These are phyloP conservation scores for Moniliella sp. DNA, from an alignment of 1,284 basidiomycete genomes.

Conservation along the genomic window DNA sequence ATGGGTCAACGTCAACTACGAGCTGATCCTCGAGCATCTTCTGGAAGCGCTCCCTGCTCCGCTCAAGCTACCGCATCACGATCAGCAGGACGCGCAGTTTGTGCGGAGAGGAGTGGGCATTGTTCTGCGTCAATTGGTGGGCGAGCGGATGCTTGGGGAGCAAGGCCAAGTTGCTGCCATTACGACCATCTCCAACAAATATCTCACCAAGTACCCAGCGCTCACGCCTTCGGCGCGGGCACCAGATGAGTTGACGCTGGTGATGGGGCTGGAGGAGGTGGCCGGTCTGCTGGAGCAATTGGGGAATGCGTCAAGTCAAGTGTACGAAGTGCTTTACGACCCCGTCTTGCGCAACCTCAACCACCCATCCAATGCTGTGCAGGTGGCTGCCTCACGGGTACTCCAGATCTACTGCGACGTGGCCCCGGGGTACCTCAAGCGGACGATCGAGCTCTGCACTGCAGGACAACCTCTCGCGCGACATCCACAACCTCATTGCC, in stretches of 20 bases:
- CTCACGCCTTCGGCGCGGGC: slow-evolving; percentile 64
- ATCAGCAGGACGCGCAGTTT: slow-evolving; percentile 45
- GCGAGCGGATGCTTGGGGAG: slow-evolving; percentile 55
- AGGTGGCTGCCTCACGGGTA: slow-evolving; percentile 64
- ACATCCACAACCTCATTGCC: too few relatives aligned
- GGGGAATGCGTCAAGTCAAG: slow-evolving; percentile 68
- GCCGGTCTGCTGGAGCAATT: slow-evolving; percentile 66
- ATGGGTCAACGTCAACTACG: slow-evolving; percentile 67
- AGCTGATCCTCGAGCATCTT: slow-evolving; percentile 55
- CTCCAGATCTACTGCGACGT: slow-evolving; percentile 72
- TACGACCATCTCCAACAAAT: slow-evolving; percentile 56
- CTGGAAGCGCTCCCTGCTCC: slow-evolving; percentile 44
- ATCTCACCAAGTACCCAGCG: slow-evolving; percentile 73
- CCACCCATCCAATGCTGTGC: slow-evolving; percentile 67
- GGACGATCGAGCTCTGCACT: slow-evolving; percentile 53
- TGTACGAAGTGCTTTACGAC: slow-evolving; percentile 69
- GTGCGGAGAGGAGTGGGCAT: slow-evolving; percentile 54
- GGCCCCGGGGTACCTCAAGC: slow-evolving; percentile 60
- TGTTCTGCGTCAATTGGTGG: slow-evolving; percentile 63
- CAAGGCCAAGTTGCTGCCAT: slow-evolving; percentile 83
- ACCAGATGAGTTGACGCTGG: slow-evolving; percentile 50
- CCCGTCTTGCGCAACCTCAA: slow-evolving; percentile 62
- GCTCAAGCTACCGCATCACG: slow-evolving; percentile 7
- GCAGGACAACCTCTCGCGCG: too few relatives aligned
- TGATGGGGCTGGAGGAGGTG: slow-evolving; percentile 59